Conservation (phyloP, 1,284 basidiomycete species). For the Apiotrichum gamsii region DNA sequence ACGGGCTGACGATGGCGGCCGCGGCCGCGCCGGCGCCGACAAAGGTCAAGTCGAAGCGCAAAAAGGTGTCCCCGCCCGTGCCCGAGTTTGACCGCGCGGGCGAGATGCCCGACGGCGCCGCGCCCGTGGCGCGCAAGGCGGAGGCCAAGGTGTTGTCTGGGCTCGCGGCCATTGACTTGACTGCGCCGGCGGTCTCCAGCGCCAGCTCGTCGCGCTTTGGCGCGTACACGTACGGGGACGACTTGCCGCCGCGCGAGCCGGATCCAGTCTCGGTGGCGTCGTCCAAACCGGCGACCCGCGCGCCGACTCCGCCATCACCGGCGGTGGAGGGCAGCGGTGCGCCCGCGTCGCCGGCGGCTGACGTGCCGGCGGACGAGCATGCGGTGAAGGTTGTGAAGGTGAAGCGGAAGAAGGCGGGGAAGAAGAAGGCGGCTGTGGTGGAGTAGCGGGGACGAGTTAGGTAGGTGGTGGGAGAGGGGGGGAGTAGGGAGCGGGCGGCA, state of each 20-base stretch:
- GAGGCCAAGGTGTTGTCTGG: slow-evolving; percentile 14
- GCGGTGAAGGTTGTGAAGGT: slow-evolving; percentile 44
- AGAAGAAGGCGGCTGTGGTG: slow-evolving; percentile 24
- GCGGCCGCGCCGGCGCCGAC: background rate
- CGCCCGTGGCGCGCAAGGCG: slow-evolving; percentile 20
- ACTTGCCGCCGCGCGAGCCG: slow-evolving; percentile 46
- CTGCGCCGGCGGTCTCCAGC: slow-evolving; percentile 2
- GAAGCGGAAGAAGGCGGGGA: slow-evolving; percentile 42
- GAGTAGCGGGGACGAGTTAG: background rate
- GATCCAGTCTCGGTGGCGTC: slow-evolving; percentile 5
- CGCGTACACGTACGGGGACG: slow-evolving; percentile 56
- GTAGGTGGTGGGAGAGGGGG: background rate
- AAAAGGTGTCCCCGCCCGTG: slow-evolving; percentile 22
- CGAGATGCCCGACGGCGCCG: slow-evolving; percentile 70
- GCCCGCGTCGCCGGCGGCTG: slow-evolving; percentile 10
- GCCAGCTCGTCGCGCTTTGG: slow-evolving; percentile 50
- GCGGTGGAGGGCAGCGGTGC: slow-evolving; percentile 49
- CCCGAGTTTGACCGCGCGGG: slow-evolving; percentile 63
- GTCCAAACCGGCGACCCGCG: background rate
- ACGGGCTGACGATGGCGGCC: slow-evolving; percentile 37
- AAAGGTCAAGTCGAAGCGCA: slow-evolving; percentile 14
- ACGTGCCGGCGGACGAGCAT: slow-evolving; percentile 26
- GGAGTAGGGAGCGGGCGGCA: no score
- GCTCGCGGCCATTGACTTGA: slow-evolving; percentile 39
- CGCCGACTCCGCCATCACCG: background rate